Base-by-base conservation (phyloP, 257 asterid species). In the Plantago ovata region DNA sequence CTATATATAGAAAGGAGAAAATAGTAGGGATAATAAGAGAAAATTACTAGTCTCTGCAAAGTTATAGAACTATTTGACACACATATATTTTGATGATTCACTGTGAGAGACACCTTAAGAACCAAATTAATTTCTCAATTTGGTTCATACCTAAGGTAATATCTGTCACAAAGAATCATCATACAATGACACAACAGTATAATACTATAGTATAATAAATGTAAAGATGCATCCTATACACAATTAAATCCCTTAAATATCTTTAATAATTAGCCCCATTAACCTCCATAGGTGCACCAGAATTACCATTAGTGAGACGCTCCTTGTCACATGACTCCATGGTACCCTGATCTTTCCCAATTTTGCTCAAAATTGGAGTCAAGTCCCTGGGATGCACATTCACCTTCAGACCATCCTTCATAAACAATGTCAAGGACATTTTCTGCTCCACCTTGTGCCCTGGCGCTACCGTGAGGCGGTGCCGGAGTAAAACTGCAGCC, bases 381-480 rank as follows among this genome's bases (percentile, higher is more conserved):
- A 81, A 69, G 56, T 81, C 85, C 32, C 89, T 71, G 0, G 66
- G 75, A 68, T 65, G 72, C 62, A 81, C 74, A 52, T 76, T 73
- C 41, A 82, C 77, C 44, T 76, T 61, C 7, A 82, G 81, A 0
- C 89, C 89, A 64, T 79, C 33, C 43, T 76, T 79, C 89, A 82
- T 79, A 74, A 82, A 82, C 81, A 82, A 72, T 51, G 89, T 79
- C 71, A 82, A 43, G 6, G 89, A 82, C 83, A 82, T 82, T 18
- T 82, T 82, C 43, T 82, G 85, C 38, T 79, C 89, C 69, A 82
- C 89, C 62, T 44, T 71, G 66, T 82, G 89, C 7, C 81, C 85
- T 0, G 78, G 74, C 2, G 69, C 79, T 73, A 76, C 69, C 60
- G 54, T 49, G 16, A 82, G 74, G 7, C 74, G 66, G 80, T 82